Evolutionary conservation across 805 yeast genomes (phyloP), one percentile per base, ranked within the genome.

Genomic region (Metschnikowia aberdeeniae): DNA sequence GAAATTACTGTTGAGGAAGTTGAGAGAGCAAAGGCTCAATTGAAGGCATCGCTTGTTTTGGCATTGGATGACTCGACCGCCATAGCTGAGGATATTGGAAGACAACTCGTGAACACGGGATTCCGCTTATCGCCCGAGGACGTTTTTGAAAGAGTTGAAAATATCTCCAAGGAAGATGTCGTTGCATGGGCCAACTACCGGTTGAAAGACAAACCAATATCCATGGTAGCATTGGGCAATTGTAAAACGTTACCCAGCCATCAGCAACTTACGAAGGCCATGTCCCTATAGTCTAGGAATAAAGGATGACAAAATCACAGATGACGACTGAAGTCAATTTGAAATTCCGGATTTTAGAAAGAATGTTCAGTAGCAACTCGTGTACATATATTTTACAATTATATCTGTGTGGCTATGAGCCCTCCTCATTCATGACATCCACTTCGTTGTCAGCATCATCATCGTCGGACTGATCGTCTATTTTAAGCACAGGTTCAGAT

Each of bases 81-180:
- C 6, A 81, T 89, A 40, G 97, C 97, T 28, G 99, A 93, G 68
- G 98, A 93, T 66, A 89, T 93, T 56, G 99, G 99, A 24, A 83
- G 99, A 67, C 99, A 93, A 66, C 75, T 93, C 45, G 96, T 93
- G 36, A 92, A 97, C 43, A 90, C 98, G 3, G 99, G 99, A 27
- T 76, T 70, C 56, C 72, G 89, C 56, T 71, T 84, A 52, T 67
- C 84, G 6, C 89, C 93, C 4, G 86, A 82, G 60, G 88, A 83
- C 52, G 83, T 84, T 10, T 85, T 84, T 59, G 73, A 76, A 46
- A 78, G 84, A 48, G 93, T 93, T 11, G 89, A 89, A 56, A 72
- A 77, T 37, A 86, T 93, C 51, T 78, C 88, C 8, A 83, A 79
- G 58, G 76, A 81, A 32, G 97, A 89, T 63, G 87, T 93, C 36